Evolutionary conservation across 1,284 basidiomycete genomes (phyloP).

Genomic region (Irpex sp.): DNA sequence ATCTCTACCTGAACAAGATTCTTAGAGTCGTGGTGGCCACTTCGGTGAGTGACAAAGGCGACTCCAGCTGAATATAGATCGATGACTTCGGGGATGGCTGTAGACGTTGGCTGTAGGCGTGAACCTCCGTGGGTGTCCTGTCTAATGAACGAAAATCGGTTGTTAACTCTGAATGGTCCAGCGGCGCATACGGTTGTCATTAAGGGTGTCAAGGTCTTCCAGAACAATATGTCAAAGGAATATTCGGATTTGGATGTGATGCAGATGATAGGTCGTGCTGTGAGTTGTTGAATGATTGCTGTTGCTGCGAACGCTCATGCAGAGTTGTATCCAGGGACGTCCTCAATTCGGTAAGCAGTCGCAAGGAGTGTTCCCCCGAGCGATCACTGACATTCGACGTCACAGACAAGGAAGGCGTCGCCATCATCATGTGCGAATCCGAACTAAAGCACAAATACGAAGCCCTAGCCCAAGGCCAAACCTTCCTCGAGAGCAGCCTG

Average conservation of each 20-base stretch:
- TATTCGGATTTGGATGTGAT: slow-evolving; percentile 81
- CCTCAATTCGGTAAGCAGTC: slow-evolving; percentile 77
- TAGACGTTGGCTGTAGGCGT: slow-evolving; percentile 87
- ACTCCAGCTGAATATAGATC: neutral
- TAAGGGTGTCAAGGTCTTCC: slow-evolving; percentile 73
- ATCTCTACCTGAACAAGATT: too few relatives aligned
- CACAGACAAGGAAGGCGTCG: slow-evolving; percentile 70
- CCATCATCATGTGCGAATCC: slow-evolving; percentile 75
- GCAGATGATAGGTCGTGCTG: slow-evolving; percentile 83
- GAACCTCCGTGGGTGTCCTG: slow-evolving; percentile 63
- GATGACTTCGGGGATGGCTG: slow-evolving; percentile 5
- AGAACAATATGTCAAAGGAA: slow-evolving; percentile 58
- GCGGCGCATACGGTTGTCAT: slow-evolving; percentile 80
- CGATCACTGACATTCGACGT: slow-evolving; percentile 12
- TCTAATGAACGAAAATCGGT: neutral
- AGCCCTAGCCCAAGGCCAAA: slow-evolving; percentile 58
- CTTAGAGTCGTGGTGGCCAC: slow-evolving; percentile 69
- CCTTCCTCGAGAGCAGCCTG: slow-evolving; percentile 77
- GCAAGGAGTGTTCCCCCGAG: neutral
- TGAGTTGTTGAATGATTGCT: slow-evolving; percentile 30
- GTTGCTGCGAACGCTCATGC: neutral
- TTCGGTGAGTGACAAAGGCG: slow-evolving; percentile 44
- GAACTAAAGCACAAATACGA: slow-evolving; percentile 71
- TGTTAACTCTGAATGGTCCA: slow-evolving; percentile 21
- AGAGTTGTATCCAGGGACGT: slow-evolving; percentile 53